Evolutionary conservation across 2,329 filamentous ascomycete species (phyloP), one percentile per base, ranked within the genome.

Genomic region (Talaromyces pinophilus): DNA sequence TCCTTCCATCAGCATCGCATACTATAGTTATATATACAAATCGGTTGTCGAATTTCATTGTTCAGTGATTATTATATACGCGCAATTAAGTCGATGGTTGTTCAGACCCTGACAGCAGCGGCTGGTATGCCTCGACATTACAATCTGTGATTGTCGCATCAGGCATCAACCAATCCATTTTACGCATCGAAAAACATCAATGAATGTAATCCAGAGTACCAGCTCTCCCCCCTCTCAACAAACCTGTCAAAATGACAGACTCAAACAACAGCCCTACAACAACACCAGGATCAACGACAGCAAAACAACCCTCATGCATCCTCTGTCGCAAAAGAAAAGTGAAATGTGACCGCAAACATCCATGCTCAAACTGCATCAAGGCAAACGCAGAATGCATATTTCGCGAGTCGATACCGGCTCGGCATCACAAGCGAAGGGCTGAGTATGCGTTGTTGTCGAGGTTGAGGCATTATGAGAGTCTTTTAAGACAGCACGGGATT

Each of bases 331-430:
- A 78, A 46, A 42, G 57, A 38, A 82, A 82, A 67, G 81, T 83
- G n/a, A 78, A 80, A 65, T 83, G 82, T 70, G 80, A 83, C 69
- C 83, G 83, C 71, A 71, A 76, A 44, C 74, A 78, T n/a, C 81
- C 82, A 22, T 83, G 82, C 70, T 79, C 79, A 38, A 83, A 83
- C 68, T 83, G 82, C 67, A 69, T 75, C 54, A 82, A 78, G 72
- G 78, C 79, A 0, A 78, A 84, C 59, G 85, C 86, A 68, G 85
- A 88, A 67, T 89, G 87, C 72, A 72, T 88, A 15, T 89, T 87
- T 71, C 87, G 87, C 3, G 48, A 62, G 15, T 44, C 59, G 11
- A 64, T 64, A 59, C 64, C 57, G 50, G 38, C 59, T 61, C 64
- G 64, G 3, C 62, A 64, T 40, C 64, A 66, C 64, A 61, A 66